Evolutionary conservation across 2,329 filamentous ascomycete genomes (phyloP), one percentile per base, ranked within the genome.

Genomic region (Claviceps spartinae): DNA sequence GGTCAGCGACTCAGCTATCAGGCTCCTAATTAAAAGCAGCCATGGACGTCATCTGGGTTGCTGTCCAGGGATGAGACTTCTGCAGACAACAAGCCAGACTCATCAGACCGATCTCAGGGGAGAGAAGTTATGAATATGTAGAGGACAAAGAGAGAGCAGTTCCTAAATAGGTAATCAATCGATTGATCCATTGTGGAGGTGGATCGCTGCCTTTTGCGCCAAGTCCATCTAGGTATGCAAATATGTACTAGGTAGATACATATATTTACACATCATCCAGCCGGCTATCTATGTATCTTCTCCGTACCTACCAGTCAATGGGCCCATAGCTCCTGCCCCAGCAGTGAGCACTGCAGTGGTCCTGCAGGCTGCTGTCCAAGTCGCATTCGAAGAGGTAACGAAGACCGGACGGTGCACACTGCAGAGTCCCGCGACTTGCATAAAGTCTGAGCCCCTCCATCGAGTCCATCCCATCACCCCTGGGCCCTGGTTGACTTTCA

Each of bases 401-500:
- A 30, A 22, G 26, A 30, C 26, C 26, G 9, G 26, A 30, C 26
- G 26, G 43, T 37, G 7, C 45, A 20, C n/a, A 22, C 30, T 8
- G 26, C n/a, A 26, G 30, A 36, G 45, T 37, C 34, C 48, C 38
- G 38, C 40, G 16, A 36, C 18, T 54, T 54, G 53, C 50, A 54
- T 54, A 52, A 52, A 54, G 52, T 49, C 52, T 50, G 45, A 52
- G 52, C 48, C 54, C 54, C 54, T 43, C 41, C 20, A 24, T 43
- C 40, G 40, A 42, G 40, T 54, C 48, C 54, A 52, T 52, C 52
- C 46, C 51, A 40, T 47, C 52, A 54, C 52, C 52, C 54, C 52
- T 54, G 52, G 42, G 20, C 20, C 20, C 20, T 22, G 22, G 22
- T 45, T 36, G 18, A 16, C 14, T 49, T 52, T 38, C 40, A 16